phyloP scores from a whole-genome alignment of 2,329 filamentous ascomycete species.

The Sporothrix dimorphospora region DNA sequence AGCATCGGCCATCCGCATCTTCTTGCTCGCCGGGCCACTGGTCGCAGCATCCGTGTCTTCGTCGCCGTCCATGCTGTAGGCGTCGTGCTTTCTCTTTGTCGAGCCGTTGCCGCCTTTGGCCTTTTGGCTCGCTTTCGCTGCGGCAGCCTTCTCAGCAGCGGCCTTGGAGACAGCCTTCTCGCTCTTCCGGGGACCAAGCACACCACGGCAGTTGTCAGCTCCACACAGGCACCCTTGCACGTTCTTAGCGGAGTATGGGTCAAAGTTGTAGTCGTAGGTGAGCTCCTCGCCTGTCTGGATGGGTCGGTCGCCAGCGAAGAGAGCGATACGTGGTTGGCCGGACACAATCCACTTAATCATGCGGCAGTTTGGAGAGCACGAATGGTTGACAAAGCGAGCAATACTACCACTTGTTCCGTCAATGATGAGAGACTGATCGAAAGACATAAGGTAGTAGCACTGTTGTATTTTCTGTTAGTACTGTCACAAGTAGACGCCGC shows the following conservation, averaged over 20 bases:
- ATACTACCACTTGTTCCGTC: slow-evolving; percentile 95
- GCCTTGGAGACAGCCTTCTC: slow-evolving; percentile 37
- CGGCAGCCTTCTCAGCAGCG: slow-evolving; percentile 25
- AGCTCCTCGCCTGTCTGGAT: slow-evolving; percentile 96
- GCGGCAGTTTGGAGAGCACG: slow-evolving; percentile 91
- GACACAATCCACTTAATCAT: slow-evolving; percentile 99
- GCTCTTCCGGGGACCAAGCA: slow-evolving; percentile 65
- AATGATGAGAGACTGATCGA: slow-evolving; percentile 98
- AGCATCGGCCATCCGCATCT: slow-evolving; percentile 7
- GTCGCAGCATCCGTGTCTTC: neutral
- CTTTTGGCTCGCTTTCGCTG: neutral
- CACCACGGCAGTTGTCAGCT: slow-evolving; percentile 64
- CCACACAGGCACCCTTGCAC: slow-evolving; percentile 69
- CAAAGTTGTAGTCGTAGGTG: slow-evolving; percentile 87
- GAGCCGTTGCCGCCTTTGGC: slow-evolving; percentile 16
- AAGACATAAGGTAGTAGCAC: slow-evolving; percentile 99
- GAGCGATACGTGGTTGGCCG: slow-evolving; percentile 91
- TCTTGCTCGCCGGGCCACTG: slow-evolving; percentile 29
- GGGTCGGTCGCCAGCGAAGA: slow-evolving; percentile 87
- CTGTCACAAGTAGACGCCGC: neutral
- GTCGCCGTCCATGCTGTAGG: slow-evolving; percentile 27
- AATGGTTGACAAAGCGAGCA: slow-evolving; percentile 97
- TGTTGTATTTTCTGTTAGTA: slow-evolving; percentile 43
- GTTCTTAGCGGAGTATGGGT: slow-evolving; percentile 70
- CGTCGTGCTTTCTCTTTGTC: slow-evolving; percentile 29